These are phyloP conservation scores for Cryphonectria nitschkei DNA, from an alignment of 2,329 filamentous ascomycete species.

Conservation along the genomic window DNA sequence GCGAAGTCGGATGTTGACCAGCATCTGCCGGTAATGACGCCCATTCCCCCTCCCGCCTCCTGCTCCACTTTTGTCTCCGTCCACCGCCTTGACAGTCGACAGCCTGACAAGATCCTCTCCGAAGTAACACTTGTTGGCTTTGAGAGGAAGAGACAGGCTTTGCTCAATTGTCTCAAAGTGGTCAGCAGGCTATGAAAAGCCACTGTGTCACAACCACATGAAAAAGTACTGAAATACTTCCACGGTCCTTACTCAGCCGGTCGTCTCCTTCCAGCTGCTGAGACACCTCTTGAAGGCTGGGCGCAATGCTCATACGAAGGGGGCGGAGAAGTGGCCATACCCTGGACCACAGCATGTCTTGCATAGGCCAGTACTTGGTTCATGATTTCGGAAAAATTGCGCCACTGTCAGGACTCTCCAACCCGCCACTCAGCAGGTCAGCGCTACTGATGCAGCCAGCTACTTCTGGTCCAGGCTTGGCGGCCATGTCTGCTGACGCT, in stretches of 20 bases:
- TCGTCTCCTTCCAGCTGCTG: background rate
- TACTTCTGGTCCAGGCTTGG: background rate
- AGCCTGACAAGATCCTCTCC: background rate
- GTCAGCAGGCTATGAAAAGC: background rate
- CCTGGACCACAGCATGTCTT: too few species aligned
- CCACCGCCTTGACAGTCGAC: background rate
- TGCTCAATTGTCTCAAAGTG: background rate
- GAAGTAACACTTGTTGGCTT: background rate
- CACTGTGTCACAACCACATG: background rate
- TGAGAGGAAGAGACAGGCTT: background rate
- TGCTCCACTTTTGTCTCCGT: background rate
- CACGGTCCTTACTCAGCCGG: background rate
- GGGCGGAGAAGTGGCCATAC: background rate
- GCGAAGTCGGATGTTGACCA: background rate
- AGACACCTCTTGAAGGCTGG: background rate
- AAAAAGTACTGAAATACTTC: background rate
- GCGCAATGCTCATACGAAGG: background rate
- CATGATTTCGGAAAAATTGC: background rate
- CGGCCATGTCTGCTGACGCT: constrained; percentile 10
- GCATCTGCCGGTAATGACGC: background rate
- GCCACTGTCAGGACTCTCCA: background rate
- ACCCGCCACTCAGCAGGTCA: background rate
- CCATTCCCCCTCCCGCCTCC: background rate
- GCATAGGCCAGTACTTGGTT: too few species aligned
- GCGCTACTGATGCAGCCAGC: background rate